Evolutionary conservation across 1,284 basidiomycete genomes (phyloP), one percentile per base, ranked within the genome.

Genomic region (Apiotrichum domesticum): DNA sequence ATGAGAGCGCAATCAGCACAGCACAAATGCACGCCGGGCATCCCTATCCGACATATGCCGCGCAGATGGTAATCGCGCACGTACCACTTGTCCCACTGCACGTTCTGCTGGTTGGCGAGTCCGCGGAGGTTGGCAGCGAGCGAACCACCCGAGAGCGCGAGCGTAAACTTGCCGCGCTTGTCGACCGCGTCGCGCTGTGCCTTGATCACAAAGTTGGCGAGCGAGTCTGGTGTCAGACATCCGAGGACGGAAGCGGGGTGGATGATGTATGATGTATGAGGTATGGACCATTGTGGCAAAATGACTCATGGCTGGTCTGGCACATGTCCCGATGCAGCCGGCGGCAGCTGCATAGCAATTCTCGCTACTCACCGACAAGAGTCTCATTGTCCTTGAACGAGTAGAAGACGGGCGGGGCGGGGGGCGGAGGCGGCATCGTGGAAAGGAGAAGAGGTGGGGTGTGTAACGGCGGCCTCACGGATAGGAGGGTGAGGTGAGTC

Each of bases 81-180:
- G 63, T 67, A 93, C 73, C 62, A 63, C 58, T 63, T 63, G 58
- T 63, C 62, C 93, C 96, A 99, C 74, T 88, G 89, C 13, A 94
- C 83, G 51, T 83, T 83, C 44, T 86, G 80, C 64, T 88, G 82
- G 55, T 77, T 81, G 60, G 94, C 82, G 63, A 98, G 83, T 52
- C 84, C 85, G 64, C 79, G 79, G 64, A 99, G 84, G 76, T 89
- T 87, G 68, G 87, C 87, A 42, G 95, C 92, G 45, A 98, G 82
- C 5, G 88, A 91, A 6, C 96, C 95, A 40, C 96, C 93, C 3
- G 93, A 97, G 65, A 98, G 80, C 52, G 95, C 96, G 68, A 99
- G 74, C 48, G 91, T 90, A 80, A 99, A 99, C 68, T 86, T 87
- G 70, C 87, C 88, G 75, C 91, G 87, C 79, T 91, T 93, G 70